phyloP scores from a whole-genome alignment of 495 filamentous ascomycete species.

The Hyphodiscus hymeniophilus region DNA sequence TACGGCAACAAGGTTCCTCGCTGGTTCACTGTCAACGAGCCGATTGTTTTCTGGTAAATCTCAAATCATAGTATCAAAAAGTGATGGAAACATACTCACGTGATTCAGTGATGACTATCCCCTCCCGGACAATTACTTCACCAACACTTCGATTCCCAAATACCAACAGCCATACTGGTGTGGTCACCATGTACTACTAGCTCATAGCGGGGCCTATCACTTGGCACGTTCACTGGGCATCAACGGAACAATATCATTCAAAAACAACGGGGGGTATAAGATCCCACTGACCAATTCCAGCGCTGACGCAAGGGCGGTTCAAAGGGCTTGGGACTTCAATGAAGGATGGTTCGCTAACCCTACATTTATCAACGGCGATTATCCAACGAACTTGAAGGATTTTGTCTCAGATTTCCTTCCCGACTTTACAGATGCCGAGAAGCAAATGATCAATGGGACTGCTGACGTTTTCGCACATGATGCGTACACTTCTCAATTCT shows the following conservation, averaged over 20 bases:
- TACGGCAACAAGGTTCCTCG: constrained; percentile 34
- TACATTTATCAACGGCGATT: constrained; percentile 28
- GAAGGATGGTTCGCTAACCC: constrained; percentile 8
- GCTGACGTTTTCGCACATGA: constrained; percentile 36
- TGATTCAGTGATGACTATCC: constrained; percentile 1
- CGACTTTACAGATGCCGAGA: constrained; percentile 27
- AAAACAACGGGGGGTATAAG: constrained; percentile 30
- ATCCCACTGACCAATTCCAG: constrained; percentile 21
- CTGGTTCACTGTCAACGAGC: constrained; percentile 40
- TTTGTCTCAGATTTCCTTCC: constrained; percentile 24
- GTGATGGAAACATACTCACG: not conserved
- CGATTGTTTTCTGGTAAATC: constrained; percentile 15
- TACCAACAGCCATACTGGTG: constrained; percentile 26
- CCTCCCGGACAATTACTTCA: constrained; percentile 27
- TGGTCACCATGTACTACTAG: constrained; percentile 25
- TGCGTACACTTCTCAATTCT: constrained; percentile 22
- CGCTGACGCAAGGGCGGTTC: constrained; percentile 7
- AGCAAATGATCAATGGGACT: constrained; percentile 31
- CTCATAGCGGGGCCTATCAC: constrained; percentile 28
- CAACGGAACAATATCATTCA: constrained; percentile 26
- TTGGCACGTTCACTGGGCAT: constrained; percentile 24
- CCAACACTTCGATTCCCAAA: constrained; percentile 21
- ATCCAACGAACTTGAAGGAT: constrained; percentile 30
- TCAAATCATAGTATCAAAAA: not conserved
- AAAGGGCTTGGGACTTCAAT: constrained; percentile 7